A percentile compares a stretch with the other conserved stretches of the same genome.
Conservation (phyloP, 805 yeast species). For the Lipomyces starkeyi region DNA sequence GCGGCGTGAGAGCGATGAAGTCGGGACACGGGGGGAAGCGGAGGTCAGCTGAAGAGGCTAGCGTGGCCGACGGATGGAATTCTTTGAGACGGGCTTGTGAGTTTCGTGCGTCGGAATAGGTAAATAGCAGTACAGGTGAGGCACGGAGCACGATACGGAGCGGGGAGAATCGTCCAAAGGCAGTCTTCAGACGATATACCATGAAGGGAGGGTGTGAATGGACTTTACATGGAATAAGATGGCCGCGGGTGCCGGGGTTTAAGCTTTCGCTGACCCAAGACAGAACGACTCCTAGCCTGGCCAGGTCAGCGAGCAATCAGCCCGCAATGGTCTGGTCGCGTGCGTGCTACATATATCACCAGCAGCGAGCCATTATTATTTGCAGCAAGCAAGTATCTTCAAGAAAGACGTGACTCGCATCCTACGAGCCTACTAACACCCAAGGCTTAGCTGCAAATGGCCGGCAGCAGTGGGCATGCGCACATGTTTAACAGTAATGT, state of each 20-base stretch:
- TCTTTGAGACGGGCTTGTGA: constrained; percentile 10
- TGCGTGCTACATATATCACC: neutral
- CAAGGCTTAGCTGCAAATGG: neutral
- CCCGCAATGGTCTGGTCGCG: neutral
- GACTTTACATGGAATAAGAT: neutral
- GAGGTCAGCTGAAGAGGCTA: constrained; percentile 16
- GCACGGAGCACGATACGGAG: constrained; percentile 12
- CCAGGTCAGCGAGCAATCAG: neutral
- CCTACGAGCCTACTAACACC: neutral
- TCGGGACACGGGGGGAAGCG: constrained; percentile 25
- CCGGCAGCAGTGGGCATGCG: neutral
- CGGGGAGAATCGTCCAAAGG: neutral
- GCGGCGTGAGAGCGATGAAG: constrained; percentile 33
- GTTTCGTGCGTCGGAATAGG: constrained; percentile 6
- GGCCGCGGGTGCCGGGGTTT: neutral
- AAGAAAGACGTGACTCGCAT: neutral
- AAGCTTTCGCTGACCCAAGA: neutral
- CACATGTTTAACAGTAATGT: neutral
- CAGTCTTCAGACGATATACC: constrained; percentile 7
- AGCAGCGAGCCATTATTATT: neutral
- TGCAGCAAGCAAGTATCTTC: neutral
- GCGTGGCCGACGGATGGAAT: constrained; percentile 18
- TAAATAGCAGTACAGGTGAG: constrained; percentile 12
- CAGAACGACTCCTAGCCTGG: neutral
- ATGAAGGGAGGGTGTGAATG: constrained; percentile 2